phyloP scores from a whole-genome alignment of 2,329 filamentous ascomycete species.

The Fusarium lyarnte region DNA sequence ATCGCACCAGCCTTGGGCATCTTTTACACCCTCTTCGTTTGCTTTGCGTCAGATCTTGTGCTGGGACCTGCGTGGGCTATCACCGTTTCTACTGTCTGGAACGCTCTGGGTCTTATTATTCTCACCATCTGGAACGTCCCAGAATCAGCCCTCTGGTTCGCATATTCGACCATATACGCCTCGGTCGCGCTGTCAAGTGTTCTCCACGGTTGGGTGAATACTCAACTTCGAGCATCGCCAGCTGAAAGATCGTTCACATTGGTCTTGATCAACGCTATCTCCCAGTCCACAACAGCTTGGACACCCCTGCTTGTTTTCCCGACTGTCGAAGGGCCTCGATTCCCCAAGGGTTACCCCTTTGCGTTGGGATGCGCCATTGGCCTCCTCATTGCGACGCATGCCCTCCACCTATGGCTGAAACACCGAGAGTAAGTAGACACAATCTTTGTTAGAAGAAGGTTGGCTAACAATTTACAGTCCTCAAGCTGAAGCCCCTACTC shows the following conservation, averaged over 20 bases:
- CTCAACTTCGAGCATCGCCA: slow-evolving; percentile 55
- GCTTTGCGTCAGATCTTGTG: slow-evolving; percentile 64
- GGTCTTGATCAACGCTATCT: slow-evolving; percentile 62
- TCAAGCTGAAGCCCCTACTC: neutral
- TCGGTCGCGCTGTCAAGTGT: slow-evolving; percentile 63
- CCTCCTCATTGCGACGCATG: slow-evolving; percentile 41
- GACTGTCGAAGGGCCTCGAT: slow-evolving; percentile 55
- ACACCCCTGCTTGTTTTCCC: slow-evolving; percentile 62
- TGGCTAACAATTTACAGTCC: neutral
- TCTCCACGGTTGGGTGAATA: slow-evolving; percentile 66
- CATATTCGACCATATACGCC: slow-evolving; percentile 58
- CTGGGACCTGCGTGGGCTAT: slow-evolving; percentile 65
- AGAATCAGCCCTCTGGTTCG: slow-evolving; percentile 48
- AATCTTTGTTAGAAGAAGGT: no score
- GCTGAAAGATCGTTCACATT: slow-evolving; percentile 60
- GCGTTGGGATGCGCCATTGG: slow-evolving; percentile 48
- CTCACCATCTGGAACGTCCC: slow-evolving; percentile 66
- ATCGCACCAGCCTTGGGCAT: slow-evolving; percentile 65
- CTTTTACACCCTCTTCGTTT: slow-evolving; percentile 63
- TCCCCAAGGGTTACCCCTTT: slow-evolving; percentile 54
- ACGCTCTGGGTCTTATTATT: slow-evolving; percentile 63
- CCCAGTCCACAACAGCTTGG: slow-evolving; percentile 66
- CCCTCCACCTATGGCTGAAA: slow-evolving; percentile 35
- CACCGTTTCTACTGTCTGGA: slow-evolving; percentile 60
- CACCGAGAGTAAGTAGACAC: slow-evolving; percentile 26